Evolutionary conservation across 164 flowering plant species (phyloP).

Genomic region (Magnolia changhungtana): DNA sequence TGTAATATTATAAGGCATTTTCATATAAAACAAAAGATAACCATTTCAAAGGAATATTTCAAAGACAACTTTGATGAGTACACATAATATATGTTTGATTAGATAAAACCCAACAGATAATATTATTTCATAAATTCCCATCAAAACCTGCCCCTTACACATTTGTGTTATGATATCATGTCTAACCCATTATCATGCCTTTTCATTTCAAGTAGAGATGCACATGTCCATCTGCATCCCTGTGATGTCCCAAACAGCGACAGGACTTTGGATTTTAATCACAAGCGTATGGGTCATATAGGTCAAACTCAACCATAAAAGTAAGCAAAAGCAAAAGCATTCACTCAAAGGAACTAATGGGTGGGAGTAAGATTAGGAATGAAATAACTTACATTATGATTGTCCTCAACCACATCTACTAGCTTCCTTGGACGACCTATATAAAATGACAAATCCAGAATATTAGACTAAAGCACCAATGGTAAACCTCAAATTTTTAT

Average conservation of each 20-base stretch:
- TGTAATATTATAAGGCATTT: not conserved
- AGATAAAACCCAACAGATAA: not conserved
- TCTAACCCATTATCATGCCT: too few relatives aligned
- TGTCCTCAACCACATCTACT: constrained; percentile 16
- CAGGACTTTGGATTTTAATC: too few relatives aligned
- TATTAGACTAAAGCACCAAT: too few relatives aligned
- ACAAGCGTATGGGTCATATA: not conserved
- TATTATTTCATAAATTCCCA: too few relatives aligned
- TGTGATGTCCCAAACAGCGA: too few relatives aligned
- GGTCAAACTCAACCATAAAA: not conserved
- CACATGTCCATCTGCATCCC: too few relatives aligned
- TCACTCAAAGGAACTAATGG: not conserved
- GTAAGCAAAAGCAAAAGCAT: not conserved
- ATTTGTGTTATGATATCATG: too few relatives aligned
- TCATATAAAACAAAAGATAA: not conserved
- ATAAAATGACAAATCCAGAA: constrained; percentile 5
- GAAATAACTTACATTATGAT: constrained; percentile 18
- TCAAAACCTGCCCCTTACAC: too few relatives aligned
- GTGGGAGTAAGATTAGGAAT: not conserved
- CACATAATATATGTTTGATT: not conserved
- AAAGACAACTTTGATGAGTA: not conserved
- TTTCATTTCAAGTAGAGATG: too few relatives aligned
- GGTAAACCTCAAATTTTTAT: too few relatives aligned
- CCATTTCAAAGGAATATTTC: too few relatives aligned
- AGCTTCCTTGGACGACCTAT: constrained; percentile 27